Base-by-base conservation (phyloP, 306 rosid genomes). In the Citrullus mucosospermus region DNA sequence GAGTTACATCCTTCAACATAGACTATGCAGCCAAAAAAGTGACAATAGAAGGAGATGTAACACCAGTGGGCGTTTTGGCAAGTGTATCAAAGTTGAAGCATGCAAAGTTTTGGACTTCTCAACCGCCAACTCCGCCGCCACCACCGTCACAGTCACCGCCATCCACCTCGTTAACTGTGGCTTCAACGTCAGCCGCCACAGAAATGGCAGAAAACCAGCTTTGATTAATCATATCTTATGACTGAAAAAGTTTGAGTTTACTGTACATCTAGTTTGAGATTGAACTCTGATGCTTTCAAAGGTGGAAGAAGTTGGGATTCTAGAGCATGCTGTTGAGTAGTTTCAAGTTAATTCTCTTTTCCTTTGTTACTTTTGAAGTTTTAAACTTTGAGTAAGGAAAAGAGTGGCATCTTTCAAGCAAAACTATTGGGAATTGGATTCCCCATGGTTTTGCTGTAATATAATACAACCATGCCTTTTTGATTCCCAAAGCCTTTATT, bases 401-500 rank as follows among this genome's bases (percentile, higher is more conserved):
- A 56, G 68, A 55, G 79, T 55, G 79, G 79, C 55, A 36, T 76
- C 79, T 76, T 58, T 38, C 13, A 16, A 51, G 61, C 77, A 73
- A 51, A 51, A 73, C 11, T 34, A 73, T 72, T 48, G 77, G 59
- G 77, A 73, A 73, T 76, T 59, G 34, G 67, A 57, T 76, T 76
- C 79, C 79, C 79, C 67, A 76, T 51, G 28, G 61, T 30, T 17
- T 73, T 73, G 77, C 16, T 73, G 77, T 73, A 57, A 81, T 57
- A 22, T 71, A 71, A 68, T 43, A 68, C 39, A 46, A 83, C 81
- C 85, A 78, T 9, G 76, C 50, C 76, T 60, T 74, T 68, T 82
- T 61, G 83, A 80, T 83, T 78, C 82, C 85, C 85, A 82, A 82
- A 81, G 63, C 34, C 75, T 44, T 48, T 9, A 18, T 72, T 14